Evolutionary conservation across 345 rosid species (phyloP).

Genomic region (Carallia pectinifolia): DNA sequence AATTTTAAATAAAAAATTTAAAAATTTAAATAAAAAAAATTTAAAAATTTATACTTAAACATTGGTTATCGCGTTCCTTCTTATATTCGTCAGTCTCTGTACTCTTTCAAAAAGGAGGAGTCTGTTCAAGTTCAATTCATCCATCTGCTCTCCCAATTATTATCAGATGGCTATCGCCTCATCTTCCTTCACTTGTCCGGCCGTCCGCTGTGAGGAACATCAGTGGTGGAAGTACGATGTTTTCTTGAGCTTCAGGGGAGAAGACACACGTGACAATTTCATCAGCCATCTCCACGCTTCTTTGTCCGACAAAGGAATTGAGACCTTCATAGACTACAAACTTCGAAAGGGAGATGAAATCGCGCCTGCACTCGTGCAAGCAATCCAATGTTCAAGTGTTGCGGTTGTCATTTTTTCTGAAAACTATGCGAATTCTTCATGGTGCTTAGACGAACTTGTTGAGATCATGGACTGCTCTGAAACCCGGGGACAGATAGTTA

Average conservation of each 20-base stretch:
- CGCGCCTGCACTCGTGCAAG: background rate
- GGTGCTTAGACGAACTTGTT: background rate
- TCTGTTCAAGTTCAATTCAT: too few species aligned
- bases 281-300: background rate
- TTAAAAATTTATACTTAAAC: too few species aligned
- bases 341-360: background rate
- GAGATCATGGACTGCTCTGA: background rate
- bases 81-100: too few species aligned
- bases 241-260: background rate
- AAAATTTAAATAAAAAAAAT: too few species aligned
- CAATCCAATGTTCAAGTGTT: background rate
- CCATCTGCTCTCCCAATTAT: too few species aligned
- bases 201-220: too few species aligned
- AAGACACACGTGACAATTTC: background rate
- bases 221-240: too few species aligned
- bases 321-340: background rate
- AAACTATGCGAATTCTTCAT: background rate
- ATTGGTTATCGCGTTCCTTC: too few species aligned
- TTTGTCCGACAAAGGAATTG: background rate
- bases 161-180: too few species aligned
- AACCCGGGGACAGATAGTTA: background rate
- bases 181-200: too few species aligned
- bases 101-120: too few species aligned
- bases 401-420: background rate
- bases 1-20: too few species aligned